These are phyloP conservation scores for Carex pumila DNA, from an alignment of 176 grass and related monocot species.

Conservation along the genomic window DNA sequence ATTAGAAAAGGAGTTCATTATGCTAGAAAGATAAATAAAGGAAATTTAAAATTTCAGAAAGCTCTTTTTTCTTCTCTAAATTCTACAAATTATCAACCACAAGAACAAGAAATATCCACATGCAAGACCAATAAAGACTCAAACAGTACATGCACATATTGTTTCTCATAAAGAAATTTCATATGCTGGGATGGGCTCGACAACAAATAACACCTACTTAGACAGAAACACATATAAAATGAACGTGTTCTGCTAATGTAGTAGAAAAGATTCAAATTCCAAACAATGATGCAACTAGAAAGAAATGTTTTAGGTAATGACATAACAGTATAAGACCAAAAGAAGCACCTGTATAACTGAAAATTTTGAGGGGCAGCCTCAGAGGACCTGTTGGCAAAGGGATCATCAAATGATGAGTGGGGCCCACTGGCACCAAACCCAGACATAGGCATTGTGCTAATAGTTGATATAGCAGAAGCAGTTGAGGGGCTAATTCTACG, in stretches of 20 bases:
- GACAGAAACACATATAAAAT: not conserved
- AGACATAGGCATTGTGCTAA: slow-evolving; percentile 87
- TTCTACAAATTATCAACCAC: not conserved
- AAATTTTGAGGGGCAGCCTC: slow-evolving; percentile 90
- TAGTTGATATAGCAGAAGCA: slow-evolving; percentile 87
- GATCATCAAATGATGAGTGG: slow-evolving; percentile 77
- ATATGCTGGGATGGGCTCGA: not conserved
- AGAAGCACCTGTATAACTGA: slow-evolving; percentile 82
- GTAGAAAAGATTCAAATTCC: not conserved
- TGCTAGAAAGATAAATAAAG: not conserved
- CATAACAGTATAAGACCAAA: not conserved
- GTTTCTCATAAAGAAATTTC: not conserved
- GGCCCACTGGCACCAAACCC: slow-evolving; percentile 75
- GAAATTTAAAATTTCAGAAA: not conserved
- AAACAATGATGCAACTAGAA: not conserved
- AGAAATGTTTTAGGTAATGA: not conserved
- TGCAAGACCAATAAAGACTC: not conserved
- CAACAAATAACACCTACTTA: not conserved
- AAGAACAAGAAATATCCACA: not conserved
- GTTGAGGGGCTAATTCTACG: slow-evolving; percentile 82
- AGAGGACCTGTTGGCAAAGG: slow-evolving; percentile 54
- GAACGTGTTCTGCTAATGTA: not conserved
- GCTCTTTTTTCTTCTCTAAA: not conserved
- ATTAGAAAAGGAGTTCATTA: not conserved
- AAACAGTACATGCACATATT: not conserved